Base-by-base conservation (phyloP, 306 rosid genomes). In the Acacia confusa region DNA sequence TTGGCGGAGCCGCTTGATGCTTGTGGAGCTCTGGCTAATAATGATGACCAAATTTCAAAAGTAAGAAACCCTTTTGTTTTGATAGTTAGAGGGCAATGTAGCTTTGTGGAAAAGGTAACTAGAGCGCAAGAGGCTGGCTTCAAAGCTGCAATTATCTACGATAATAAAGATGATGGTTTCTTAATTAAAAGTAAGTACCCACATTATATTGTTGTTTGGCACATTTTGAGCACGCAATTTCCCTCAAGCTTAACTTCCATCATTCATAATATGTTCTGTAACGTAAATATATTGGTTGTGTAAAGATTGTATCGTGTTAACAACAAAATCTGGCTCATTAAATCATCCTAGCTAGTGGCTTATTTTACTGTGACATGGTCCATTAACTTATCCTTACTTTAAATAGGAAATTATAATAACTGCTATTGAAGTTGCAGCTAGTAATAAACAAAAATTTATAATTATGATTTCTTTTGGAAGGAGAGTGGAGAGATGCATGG, bases 71-170 rank as follows among this genome's bases (percentile, higher is more conserved):
- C 94, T 34, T 93, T 89, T 79, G 92, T 87, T 84, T 88, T 95
- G 85, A 83, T 89, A 34, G 66, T 91, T 67, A 88, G 99, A 91
- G 99, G 99, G 79, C 92, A 97, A 69, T 95, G 99, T 70, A 86
- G 97, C 86, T 93, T 93, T 84, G 99, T 93, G 84, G 97, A 95
- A 7, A 95, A 95, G 89, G 92, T 95, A 78, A 86, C 92, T 81
- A 88, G 77, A 84, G 97, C 98, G 19, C 99, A 95, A 69, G 80
- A 48, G 65, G 99, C 98, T 47, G 98, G 97, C 72, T 95, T 84
- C 87, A 85, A 88, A 91, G 98, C 99, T 88, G 99, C 92, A 80
- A 84, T 95, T 82, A 78, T 95, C 76, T 93, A 89, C 74, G 99
- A 93, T 80, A 86, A 89, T 78, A 97, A 89, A 83, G 92, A 89